Base-by-base conservation (phyloP, 768 basidiomycete genomes). In the Psilocybe tampanensis region DNA sequence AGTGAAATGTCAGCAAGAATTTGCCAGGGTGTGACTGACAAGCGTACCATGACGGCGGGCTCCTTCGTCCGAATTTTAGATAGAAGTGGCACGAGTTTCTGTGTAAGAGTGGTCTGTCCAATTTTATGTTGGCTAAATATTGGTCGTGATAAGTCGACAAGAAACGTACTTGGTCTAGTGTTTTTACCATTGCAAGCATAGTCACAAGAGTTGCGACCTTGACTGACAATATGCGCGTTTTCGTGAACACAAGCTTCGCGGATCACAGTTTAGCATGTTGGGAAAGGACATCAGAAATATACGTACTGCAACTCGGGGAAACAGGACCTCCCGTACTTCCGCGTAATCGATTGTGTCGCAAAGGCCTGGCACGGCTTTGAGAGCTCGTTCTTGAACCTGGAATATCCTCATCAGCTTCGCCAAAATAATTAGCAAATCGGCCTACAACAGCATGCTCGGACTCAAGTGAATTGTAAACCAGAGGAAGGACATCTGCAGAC, bases 31-130 rank as follows among this genome's bases (percentile, higher is more conserved):
- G n/a, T 19, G 19, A 24, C 8, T n/a, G 3, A 50, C 5, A 55
- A 33, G 64, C 75, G 56, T 64, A 94, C 92, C 84, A 94, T 97
- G 4, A 98, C 96, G 47, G 89, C 86, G 9, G 96, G 96, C 68
- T 98, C 95, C 69, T 94, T 96, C 4, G 96, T 98, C 34, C 95
- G 86, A 60, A 98, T 97, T 70, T 94, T 97, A 0, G 95, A 90
- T 22, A 99, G 79, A 15, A 98, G 73, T 1, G 97, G 97, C 2
- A 98, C 96, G 18, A 99, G 80, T 70, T 97, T 98, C 66, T 96
- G 94, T 0, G 97, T 98, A 50, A 99, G 69, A 65, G 90, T 95
- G 41, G 84, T 76, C 90, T 93, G 54, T 7, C 47, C 44, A 18
- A 12, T 39, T n/a, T 19, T 19, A 51, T 41, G 36, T 54, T 42